Percentiles rank a stretch among this genome's conserved stretches.
These are phyloP conservation scores for Paramecium pentaurelia DNA, from an alignment of 73 alveolate species.

Conservation along the genomic window DNA sequence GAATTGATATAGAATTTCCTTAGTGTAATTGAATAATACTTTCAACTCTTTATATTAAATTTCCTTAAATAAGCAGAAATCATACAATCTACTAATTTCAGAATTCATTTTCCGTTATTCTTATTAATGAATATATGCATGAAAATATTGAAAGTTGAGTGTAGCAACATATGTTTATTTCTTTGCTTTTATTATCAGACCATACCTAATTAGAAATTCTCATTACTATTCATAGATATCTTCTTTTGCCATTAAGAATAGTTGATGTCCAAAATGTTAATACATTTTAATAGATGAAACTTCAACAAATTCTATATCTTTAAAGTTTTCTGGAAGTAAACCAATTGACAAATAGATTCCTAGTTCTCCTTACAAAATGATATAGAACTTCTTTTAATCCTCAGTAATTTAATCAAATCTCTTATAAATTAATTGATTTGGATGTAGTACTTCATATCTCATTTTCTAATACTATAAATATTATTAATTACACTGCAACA, in stretches of 20 bases:
- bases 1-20: constrained; percentile 3
- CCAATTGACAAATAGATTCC: not conserved
- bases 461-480: not conserved
- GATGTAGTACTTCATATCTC: not conserved
- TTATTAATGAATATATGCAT: not conserved
- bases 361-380: constrained; percentile 8
- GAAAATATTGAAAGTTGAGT: not conserved
- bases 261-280: not conserved
- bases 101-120: not conserved
- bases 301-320: not conserved
- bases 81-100: constrained; percentile 23
- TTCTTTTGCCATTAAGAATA: not conserved
- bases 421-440: not conserved
- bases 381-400: not conserved
- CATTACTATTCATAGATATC: not conserved
- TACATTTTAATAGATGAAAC: not conserved
- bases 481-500: not conserved
- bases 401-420: not conserved
- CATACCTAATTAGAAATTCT: not conserved
- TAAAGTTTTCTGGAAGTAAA: not conserved
- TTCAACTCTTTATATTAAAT: not conserved
- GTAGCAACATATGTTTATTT: not conserved
- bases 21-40: not conserved
- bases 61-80: not conserved
- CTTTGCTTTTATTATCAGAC: not conserved